Percentiles rank a stretch among this genome's conserved stretches.
phyloP scores from a whole-genome alignment of 2,329 filamentous ascomycete species.

The Paraconiothyrium sp. region DNA sequence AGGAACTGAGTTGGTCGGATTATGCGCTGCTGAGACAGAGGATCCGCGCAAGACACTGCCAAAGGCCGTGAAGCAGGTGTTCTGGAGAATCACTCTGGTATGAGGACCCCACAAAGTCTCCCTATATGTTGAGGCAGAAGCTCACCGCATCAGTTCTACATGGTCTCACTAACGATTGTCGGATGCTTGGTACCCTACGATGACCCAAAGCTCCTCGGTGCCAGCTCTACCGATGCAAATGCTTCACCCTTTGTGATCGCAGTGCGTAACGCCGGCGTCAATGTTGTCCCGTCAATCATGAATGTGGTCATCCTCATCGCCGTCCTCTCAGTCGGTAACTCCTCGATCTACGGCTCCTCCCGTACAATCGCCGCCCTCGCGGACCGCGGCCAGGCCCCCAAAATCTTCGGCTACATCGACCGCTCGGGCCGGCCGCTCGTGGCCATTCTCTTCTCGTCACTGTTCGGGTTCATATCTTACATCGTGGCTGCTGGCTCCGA shows the following conservation, averaged over 20 bases:
- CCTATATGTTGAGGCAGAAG: background rate
- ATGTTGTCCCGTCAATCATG: slow-evolving; percentile 82
- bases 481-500: slow-evolving; percentile 57
- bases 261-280: slow-evolving; percentile 81
- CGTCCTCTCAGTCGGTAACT: slow-evolving; percentile 87
- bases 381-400: slow-evolving; percentile 70
- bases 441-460: slow-evolving; percentile 59
- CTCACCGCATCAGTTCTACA: slow-evolving; percentile 68
- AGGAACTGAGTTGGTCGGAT: slow-evolving; percentile 77
- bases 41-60: slow-evolving; percentile 83
- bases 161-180: slow-evolving; percentile 79
- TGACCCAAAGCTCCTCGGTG: slow-evolving; percentile 68
- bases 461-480: slow-evolving; percentile 66
- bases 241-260: slow-evolving; percentile 92
- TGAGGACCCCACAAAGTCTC: slow-evolving; percentile 2
- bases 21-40: slow-evolving; percentile 79
- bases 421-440: slow-evolving; percentile 65
- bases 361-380: slow-evolving; percentile 86
- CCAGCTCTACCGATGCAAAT: slow-evolving; percentile 69
- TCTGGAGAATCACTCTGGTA: slow-evolving; percentile 82
- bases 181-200: slow-evolving; percentile 80
- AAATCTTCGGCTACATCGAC: slow-evolving; percentile 66
- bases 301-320: slow-evolving; percentile 89
- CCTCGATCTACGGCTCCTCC: slow-evolving; percentile 85
- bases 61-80: slow-evolving; percentile 88